Conservation (phyloP, 441 rosid genomes). For the Theobroma grandiflorum region DNA sequence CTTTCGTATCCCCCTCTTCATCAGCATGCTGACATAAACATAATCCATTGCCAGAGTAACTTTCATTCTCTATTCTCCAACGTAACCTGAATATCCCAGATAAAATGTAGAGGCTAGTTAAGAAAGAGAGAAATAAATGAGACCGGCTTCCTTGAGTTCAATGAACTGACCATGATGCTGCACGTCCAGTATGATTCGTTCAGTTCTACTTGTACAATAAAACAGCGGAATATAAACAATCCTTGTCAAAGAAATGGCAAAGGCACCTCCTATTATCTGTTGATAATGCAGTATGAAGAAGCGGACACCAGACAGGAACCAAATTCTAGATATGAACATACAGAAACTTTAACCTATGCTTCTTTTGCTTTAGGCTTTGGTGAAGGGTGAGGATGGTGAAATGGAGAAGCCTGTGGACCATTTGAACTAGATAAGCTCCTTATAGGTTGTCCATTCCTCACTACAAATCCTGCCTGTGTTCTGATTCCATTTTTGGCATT, state of each 20-base stretch:
- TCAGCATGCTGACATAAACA: neutral
- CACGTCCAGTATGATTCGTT: neutral
- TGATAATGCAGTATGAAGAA: slow-evolving; percentile 8
- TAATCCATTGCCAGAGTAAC: neutral
- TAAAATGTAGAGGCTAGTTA: neutral
- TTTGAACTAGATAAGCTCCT: slow-evolving; percentile 66
- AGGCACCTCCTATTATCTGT: slow-evolving; percentile 17
- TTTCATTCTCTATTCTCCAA: neutral
- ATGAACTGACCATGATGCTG: slow-evolving; percentile 9
- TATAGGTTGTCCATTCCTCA: slow-evolving; percentile 61
- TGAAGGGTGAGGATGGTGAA: slow-evolving; percentile 48
- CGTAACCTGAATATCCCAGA: neutral
- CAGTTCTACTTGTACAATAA: slow-evolving; percentile 18
- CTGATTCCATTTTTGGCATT: slow-evolving; percentile 39
- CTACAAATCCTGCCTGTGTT: slow-evolving; percentile 59
- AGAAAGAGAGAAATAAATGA: slow-evolving; percentile 11
- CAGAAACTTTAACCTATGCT: slow-evolving; percentile 35
- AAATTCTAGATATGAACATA: slow-evolving; percentile 21
- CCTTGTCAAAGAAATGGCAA: slow-evolving; percentile 20
- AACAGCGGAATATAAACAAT: slow-evolving; percentile 18
- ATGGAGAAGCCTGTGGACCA: slow-evolving; percentile 59
- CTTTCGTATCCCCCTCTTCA: neutral
- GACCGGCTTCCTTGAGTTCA: neutral
- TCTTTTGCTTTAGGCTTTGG: slow-evolving; percentile 66
- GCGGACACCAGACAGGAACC: neutral